Percentiles rank a stretch among this genome's conserved stretches.
Evolutionary conservation across 2,329 filamentous ascomycete genomes (phyloP).

Genomic region (Fusarium gaditjirri): DNA sequence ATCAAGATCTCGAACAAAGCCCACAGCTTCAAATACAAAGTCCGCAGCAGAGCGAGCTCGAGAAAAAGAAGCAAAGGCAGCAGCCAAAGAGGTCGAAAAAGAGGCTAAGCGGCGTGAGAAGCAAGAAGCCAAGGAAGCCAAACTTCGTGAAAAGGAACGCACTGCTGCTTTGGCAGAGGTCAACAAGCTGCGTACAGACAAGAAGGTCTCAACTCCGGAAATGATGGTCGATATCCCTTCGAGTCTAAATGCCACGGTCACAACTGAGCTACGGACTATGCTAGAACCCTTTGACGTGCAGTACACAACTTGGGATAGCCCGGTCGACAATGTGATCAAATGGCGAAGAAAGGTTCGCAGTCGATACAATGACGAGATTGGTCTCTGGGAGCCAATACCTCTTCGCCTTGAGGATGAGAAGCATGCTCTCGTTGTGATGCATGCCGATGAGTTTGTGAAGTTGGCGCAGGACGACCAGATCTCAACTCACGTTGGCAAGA

Average conservation of each 20-base stretch:
- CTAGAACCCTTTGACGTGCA: conserved; percentile 62
- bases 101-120: conserved; percentile 67
- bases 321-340: conserved; percentile 65
- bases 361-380: conserved; percentile 68
- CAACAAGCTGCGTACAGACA: conserved; percentile 78
- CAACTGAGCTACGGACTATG: conserved; percentile 60
- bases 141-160: conserved; percentile 69
- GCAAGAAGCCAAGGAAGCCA: conserved; percentile 69
- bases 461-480: conserved; percentile 65
- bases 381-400: conserved; percentile 72
- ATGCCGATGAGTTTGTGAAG: conserved; percentile 73
- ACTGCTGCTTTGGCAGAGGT: conserved; percentile 75
- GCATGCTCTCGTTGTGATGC: conserved; percentile 70
- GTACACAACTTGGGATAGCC: conserved; percentile 56
- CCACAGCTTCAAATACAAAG: conserved; percentile 44
- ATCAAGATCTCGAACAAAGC: conserved; percentile 34
- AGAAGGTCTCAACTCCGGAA: conserved; percentile 76
- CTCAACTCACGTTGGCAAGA: conserved; percentile 65
- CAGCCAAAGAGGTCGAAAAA: conserved; percentile 64
- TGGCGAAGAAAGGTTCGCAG: conserved; percentile 77
- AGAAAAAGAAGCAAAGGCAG: conserved; percentile 58
- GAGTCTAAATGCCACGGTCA: conserved; percentile 61
- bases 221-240: conserved; percentile 80
- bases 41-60: conserved; percentile 51
- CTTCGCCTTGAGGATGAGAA: conserved; percentile 64